Evolutionary conservation across 2,329 filamentous ascomycete genomes (phyloP).

Genomic region (Arthrobotrys sphaeroides): DNA sequence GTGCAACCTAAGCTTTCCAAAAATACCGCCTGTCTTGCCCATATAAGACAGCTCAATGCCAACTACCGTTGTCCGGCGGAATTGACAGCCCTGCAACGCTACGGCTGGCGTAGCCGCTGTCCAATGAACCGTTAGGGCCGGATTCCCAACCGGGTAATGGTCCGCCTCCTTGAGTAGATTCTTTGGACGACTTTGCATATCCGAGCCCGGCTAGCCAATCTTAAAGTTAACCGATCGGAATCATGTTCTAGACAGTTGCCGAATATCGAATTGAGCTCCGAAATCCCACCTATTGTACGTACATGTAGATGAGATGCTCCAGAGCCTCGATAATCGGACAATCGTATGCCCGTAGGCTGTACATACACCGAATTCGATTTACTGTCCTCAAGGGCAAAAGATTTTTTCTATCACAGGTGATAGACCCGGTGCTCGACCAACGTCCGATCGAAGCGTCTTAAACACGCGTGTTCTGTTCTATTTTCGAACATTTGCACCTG

Average conservation of each 20-base stretch:
- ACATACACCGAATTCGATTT: no score
- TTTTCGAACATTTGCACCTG: no score
- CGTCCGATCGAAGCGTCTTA: no score
- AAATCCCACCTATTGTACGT: no score
- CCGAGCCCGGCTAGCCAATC: background rate
- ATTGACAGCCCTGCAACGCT: background rate
- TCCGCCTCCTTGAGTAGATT: background rate
- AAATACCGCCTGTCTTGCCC: background rate
- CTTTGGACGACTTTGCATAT: background rate
- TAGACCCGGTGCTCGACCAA: no score
- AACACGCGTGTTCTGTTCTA: no score
- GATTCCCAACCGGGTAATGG: background rate
- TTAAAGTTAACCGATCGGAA: background rate
- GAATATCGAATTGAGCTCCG: no score
- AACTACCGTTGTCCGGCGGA: background rate
- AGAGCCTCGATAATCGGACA: no score
- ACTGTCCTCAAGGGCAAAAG: no score
- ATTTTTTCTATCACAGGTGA: no score
- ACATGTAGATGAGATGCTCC: no score
- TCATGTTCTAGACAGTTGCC: background rate
- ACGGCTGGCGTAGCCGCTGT: background rate
- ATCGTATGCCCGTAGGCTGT: no score
- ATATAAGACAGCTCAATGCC: background rate
- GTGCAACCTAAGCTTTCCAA: conserved; percentile 6
- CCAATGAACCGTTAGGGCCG: background rate